These are phyloP conservation scores for Simplicillium sp. DNA, from an alignment of 2,329 filamentous ascomycete genomes.

Conservation along the genomic window DNA sequence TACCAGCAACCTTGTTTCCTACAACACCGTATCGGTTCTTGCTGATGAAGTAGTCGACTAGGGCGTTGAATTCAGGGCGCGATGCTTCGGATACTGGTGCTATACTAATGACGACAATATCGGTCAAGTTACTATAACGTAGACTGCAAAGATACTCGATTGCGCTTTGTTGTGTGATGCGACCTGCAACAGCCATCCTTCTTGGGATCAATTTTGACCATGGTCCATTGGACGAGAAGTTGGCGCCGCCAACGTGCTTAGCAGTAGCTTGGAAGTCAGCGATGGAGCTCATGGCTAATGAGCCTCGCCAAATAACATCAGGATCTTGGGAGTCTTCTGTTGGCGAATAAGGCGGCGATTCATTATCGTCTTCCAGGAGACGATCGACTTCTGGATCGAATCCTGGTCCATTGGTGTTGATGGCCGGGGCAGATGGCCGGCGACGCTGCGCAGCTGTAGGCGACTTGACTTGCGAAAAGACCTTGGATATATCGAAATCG, in stretches of 20 bases:
- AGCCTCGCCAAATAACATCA: slow-evolving; percentile 69
- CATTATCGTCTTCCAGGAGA: slow-evolving; percentile 71
- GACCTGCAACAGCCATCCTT: slow-evolving; percentile 61
- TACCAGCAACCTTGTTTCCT: slow-evolving; percentile 61
- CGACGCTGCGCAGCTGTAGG: slow-evolving; percentile 44
- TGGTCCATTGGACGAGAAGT: slow-evolving; percentile 52
- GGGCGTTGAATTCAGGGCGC: slow-evolving; percentile 55
- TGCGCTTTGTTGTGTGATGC: slow-evolving; percentile 74
- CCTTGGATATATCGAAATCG: slow-evolving; percentile 76
- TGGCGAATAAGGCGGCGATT: slow-evolving; percentile 76
- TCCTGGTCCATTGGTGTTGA: slow-evolving; percentile 45
- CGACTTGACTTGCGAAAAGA: slow-evolving; percentile 76
- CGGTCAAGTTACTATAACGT: slow-evolving; percentile 71
- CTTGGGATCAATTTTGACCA: slow-evolving; percentile 72
- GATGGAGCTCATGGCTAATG: slow-evolving; percentile 65
- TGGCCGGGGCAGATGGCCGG: slow-evolving; percentile 36
- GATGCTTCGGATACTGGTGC: slow-evolving; percentile 53
- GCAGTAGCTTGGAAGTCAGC: slow-evolving; percentile 70
- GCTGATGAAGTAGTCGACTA: slow-evolving; percentile 81
- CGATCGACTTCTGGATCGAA: slow-evolving; percentile 86
- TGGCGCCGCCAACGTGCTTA: slow-evolving; percentile 74
- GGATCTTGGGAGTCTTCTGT: slow-evolving; percentile 61
- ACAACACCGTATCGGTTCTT: slow-evolving; percentile 84
- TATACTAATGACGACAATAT: slow-evolving; percentile 73
- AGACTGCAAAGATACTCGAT: slow-evolving; percentile 87